These are phyloP conservation scores for Calonectria montana DNA, from an alignment of 2,329 filamentous ascomycete genomes.

Conservation along the genomic window DNA sequence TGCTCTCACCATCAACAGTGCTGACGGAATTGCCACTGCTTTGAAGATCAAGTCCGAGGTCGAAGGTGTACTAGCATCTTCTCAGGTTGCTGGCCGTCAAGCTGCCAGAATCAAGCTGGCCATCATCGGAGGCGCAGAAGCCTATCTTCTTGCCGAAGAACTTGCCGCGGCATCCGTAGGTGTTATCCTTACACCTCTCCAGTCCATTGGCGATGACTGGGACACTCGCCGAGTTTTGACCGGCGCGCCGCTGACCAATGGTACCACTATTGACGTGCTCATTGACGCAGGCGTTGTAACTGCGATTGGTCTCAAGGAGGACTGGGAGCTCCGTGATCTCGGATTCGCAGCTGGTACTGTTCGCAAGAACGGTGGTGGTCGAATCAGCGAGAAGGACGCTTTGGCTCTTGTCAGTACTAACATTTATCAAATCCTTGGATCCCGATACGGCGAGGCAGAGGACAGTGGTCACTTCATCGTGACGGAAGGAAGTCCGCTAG, in stretches of 20 bases:
- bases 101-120: constrained; percentile 60
- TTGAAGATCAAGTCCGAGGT: constrained; percentile 69
- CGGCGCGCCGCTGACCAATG: constrained; percentile 74
- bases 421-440: constrained; percentile 67
- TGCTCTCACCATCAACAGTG: constrained; percentile 69
- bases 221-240: constrained; percentile 71
- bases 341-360: constrained; percentile 70
- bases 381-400: constrained; percentile 64
- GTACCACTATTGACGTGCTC: constrained; percentile 69
- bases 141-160: constrained; percentile 68
- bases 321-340: constrained; percentile 71
- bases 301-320: constrained; percentile 70
- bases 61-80: constrained; percentile 53
- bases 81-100: background rate
- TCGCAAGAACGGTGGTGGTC: constrained; percentile 65
- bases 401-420: constrained; percentile 68
- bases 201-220: constrained; percentile 67
- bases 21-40: constrained; percentile 70
- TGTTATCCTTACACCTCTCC: constrained; percentile 70
- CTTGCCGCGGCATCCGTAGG: constrained; percentile 67
- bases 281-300: constrained; percentile 68
- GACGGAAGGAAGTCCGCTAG: constrained; percentile 71
- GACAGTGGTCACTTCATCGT: constrained; percentile 66
- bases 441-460: constrained; percentile 47
- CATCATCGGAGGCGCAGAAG: constrained; percentile 72